Conservation (phyloP, 192 early-diverging fungal species). For the Gigaspora rosea region DNA sequence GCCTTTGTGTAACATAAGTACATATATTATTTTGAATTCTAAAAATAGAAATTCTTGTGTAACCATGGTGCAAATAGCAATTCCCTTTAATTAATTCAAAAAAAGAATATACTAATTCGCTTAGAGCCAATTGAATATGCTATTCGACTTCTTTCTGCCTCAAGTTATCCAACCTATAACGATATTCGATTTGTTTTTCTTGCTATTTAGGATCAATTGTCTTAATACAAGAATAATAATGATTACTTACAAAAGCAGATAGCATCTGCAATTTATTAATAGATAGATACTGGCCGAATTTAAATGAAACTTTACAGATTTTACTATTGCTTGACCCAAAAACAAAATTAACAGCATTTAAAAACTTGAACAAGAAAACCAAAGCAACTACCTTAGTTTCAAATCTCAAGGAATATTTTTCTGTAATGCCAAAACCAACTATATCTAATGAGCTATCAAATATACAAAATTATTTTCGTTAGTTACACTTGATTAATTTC, state of each 20-base stretch:
- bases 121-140: conserved; percentile 1
- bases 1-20: too few species aligned
- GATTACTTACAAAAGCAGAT: background rate
- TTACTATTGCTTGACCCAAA: background rate
- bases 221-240: background rate
- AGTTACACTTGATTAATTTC: too few species aligned
- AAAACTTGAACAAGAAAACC: background rate
- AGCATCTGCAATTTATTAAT: conserved; percentile 6
- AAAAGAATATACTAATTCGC: too few species aligned
- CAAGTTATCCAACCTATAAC: background rate
- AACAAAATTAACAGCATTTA: conserved; percentile 9
- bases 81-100: too few species aligned
- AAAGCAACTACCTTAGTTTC: too few species aligned
- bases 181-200: background rate
- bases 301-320: background rate
- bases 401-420: too few species aligned
- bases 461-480: too few species aligned
- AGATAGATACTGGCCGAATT: background rate
- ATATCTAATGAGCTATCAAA: too few species aligned
- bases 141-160: background rate
- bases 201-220: background rate
- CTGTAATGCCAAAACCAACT: too few species aligned
- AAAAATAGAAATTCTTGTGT: too few species aligned
- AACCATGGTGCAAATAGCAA: too few species aligned
- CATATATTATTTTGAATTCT: too few species aligned